A percentile compares a stretch with the other conserved stretches of the same genome.
These are phyloP conservation scores for Agaricus subrufescens DNA, from an alignment of 768 basidiomycete genomes.

Conservation along the genomic window DNA sequence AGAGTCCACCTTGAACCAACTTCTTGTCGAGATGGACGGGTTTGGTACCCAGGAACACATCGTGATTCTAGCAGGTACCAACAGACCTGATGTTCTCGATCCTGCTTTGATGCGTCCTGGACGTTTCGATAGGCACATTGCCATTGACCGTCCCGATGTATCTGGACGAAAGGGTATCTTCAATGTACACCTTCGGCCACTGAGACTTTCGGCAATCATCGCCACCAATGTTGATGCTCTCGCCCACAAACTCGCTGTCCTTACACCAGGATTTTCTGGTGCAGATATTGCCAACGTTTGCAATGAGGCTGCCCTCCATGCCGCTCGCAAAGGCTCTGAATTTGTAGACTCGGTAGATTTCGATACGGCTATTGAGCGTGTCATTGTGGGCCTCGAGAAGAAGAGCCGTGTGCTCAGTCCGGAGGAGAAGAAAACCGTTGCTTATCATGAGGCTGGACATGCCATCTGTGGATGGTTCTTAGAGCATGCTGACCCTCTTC, in stretches of 20 bases:
- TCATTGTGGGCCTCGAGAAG: slow-evolving; percentile 94
- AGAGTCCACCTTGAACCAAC: slow-evolving; percentile 95
- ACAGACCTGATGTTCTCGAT: slow-evolving; percentile 95
- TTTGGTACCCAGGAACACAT: slow-evolving; percentile 97
- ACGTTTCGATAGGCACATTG: slow-evolving; percentile 94
- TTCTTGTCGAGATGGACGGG: slow-evolving; percentile 99
- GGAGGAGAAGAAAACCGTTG: slow-evolving; percentile 98
- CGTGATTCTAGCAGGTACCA: slow-evolving; percentile 95
- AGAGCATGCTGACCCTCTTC: slow-evolving; percentile 92
- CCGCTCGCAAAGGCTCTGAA: slow-evolving; percentile 81
- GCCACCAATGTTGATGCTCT: slow-evolving; percentile 48
- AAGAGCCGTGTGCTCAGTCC: slow-evolving; percentile 90
- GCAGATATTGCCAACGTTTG: slow-evolving; percentile 99
- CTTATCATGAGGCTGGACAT: slow-evolving; percentile 98
- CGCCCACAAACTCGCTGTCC: slow-evolving; percentile 90
- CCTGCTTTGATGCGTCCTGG: slow-evolving; percentile 94
- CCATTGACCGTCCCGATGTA: slow-evolving; percentile 93
- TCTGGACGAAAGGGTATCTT: slow-evolving; percentile 93
- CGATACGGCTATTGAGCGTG: slow-evolving; percentile 96
- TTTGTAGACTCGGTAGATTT: slow-evolving; percentile 82
- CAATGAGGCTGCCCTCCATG: slow-evolving; percentile 95
- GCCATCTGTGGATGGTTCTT: slow-evolving; percentile 98
- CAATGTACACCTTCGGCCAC: slow-evolving; percentile 83
- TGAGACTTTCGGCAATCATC: slow-evolving; percentile 60
- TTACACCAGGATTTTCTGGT: slow-evolving; percentile 97